These are phyloP conservation scores for Suillus americanus DNA, from an alignment of 768 basidiomycete genomes.

Conservation along the genomic window DNA sequence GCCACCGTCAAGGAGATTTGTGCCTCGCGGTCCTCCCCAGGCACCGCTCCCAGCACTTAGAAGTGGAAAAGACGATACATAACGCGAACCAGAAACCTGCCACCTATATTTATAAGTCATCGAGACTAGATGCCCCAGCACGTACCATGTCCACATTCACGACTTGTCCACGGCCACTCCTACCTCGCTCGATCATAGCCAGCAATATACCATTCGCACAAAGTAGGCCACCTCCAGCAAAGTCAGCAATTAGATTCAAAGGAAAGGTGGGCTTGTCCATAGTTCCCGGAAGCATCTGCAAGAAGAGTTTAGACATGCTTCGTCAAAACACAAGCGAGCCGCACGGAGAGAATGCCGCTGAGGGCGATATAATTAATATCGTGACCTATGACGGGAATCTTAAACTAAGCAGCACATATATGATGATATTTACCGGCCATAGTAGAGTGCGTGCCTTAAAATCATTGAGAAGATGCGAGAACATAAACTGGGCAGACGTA, in stretches of 20 bases:
- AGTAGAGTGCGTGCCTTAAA: slow-evolving; percentile 61
- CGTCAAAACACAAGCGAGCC: slow-evolving; percentile 17
- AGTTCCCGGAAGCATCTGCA: slow-evolving; percentile 67
- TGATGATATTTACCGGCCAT: slow-evolving; percentile 63
- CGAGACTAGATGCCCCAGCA: neutral
- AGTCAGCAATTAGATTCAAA: slow-evolving; percentile 76
- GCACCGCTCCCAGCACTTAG: slow-evolving; percentile 39
- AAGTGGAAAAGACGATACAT: slow-evolving; percentile 72
- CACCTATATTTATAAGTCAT: neutral
- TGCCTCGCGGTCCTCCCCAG: slow-evolving; percentile 48
- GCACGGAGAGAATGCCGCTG: slow-evolving; percentile 70
- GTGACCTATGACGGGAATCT: slow-evolving; percentile 50
- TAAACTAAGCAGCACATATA: neutral
- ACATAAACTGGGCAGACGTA: slow-evolving; percentile 24
- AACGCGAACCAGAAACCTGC: slow-evolving; percentile 79
- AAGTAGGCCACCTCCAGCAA: slow-evolving; percentile 77
- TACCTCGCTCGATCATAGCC: slow-evolving; percentile 66
- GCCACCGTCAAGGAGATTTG: slow-evolving; percentile 70
- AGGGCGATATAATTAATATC: slow-evolving; percentile 85
- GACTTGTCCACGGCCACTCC: slow-evolving; percentile 69
- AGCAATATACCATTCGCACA: slow-evolving; percentile 74
- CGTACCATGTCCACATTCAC: slow-evolving; percentile 76
- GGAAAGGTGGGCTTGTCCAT: slow-evolving; percentile 67
- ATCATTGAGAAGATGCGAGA: slow-evolving; percentile 15
- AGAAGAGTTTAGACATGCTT: neutral